Percentiles rank a stretch among this genome's conserved stretches.
These are phyloP conservation scores for Xylaria sp. DNA, from an alignment of 2,329 filamentous ascomycete genomes.

Conservation along the genomic window DNA sequence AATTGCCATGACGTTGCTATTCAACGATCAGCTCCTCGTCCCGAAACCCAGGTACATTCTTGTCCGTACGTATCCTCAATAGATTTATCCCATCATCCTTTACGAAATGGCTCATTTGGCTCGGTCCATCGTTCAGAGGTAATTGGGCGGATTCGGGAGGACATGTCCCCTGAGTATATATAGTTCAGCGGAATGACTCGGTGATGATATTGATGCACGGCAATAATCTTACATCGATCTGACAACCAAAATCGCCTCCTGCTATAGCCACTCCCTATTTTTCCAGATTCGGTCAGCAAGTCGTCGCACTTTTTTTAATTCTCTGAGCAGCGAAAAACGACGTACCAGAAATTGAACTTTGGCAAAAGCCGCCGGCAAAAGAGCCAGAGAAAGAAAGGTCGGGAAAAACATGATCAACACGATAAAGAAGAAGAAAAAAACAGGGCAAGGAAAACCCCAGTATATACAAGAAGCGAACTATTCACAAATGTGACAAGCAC, in stretches of 20 bases:
- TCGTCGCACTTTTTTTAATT: neutral
- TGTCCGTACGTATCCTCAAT: conserved; percentile 61
- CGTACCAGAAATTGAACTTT: conserved; percentile 48
- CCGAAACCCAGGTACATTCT: conserved; percentile 9
- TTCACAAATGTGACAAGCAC: conserved; percentile 9
- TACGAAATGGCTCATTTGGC: conserved; percentile 68
- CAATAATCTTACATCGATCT: conserved; percentile 54
- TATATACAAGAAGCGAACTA: conserved; percentile 33
- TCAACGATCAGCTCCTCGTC: conserved; percentile 20
- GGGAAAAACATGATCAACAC: conserved; percentile 47
- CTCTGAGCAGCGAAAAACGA: neutral
- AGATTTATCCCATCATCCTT: conserved; percentile 65
- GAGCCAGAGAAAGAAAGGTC: conserved; percentile 39
- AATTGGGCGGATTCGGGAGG: conserved; percentile 52
- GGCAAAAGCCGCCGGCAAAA: conserved; percentile 41
- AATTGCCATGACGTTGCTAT: conserved; percentile 68
- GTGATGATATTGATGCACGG: conserved; percentile 3
- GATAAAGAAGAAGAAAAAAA: conserved; percentile 35
- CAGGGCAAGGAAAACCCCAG: conserved; percentile 20
- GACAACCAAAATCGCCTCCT: conserved; percentile 61
- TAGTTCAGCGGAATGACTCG: conserved; percentile 24
- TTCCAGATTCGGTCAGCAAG: conserved; percentile 18
- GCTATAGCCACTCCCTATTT: conserved; percentile 57
- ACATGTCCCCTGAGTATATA: conserved; percentile 52
- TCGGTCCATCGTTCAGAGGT: conserved; percentile 54